Evolutionary conservation across 495 filamentous ascomycete genomes (phyloP).

Genomic region (Cercophora newfieldiana): DNA sequence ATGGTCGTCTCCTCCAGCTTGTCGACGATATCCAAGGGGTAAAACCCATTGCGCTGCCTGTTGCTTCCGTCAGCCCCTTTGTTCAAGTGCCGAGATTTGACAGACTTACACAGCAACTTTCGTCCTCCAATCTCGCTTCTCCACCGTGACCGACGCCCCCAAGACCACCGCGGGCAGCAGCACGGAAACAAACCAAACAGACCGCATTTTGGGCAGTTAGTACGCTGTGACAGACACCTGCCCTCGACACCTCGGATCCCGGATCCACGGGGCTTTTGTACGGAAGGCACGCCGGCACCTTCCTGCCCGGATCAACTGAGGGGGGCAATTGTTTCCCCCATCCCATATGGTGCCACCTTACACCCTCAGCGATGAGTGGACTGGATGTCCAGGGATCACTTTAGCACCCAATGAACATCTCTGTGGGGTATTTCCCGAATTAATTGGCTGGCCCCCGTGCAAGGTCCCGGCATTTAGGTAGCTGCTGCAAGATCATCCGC

Average conservation of each 20-base stretch:
- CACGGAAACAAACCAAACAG: constrained; percentile 31
- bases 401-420: constrained; percentile 34
- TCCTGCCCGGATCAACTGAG: constrained; percentile 25
- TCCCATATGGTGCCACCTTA: constrained; percentile 20
- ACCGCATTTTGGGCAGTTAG: constrained; percentile 36
- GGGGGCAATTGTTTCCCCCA: constrained; percentile 26
- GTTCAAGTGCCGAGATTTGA: neutral
- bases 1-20: constrained; percentile 39
- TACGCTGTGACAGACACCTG: constrained; percentile 10
- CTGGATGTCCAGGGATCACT: constrained; percentile 27
- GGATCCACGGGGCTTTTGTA: constrained; percentile 32
- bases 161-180: constrained; percentile 38
- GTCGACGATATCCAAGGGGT: constrained; percentile 43
- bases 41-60: constrained; percentile 37
- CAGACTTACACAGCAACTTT: constrained; percentile 37
- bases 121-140: constrained; percentile 28
- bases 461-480: constrained; percentile 10
- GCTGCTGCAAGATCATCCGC: neutral
- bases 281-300: constrained; percentile 22
- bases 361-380: constrained; percentile 21
- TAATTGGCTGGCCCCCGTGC: constrained; percentile 24
- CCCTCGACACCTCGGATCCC: constrained; percentile 13
- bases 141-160: constrained; percentile 33
- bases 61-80: constrained; percentile 6
- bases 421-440: constrained; percentile 29